Base-by-base conservation (phyloP, 1,284 basidiomycete species). In the Marasmius tenuissimus region DNA sequence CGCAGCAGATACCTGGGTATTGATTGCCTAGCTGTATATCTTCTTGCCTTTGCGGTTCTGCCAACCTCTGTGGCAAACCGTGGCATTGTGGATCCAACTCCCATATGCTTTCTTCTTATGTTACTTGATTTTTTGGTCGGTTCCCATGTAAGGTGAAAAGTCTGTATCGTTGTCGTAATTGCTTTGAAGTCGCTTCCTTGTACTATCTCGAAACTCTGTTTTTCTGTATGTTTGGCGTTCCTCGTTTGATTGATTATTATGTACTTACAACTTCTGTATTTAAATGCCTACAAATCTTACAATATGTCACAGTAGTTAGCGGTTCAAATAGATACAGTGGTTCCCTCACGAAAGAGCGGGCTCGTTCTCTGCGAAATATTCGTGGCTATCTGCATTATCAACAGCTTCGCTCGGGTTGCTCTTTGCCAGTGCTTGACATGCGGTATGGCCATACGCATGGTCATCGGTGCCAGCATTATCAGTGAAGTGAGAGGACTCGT, bases 291-390 rank as follows among this genome's bases (percentile, higher is more conserved):
- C 27, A 27, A 27, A 27, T 27, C 4, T 27, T 27, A 27, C 27
- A 27, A 27, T 27, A 27, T 4, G 27, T 27, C 27, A 2, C 27
- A 27, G 27, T 16, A 8, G n/a, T 53, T 16, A 27, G 16, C n/a
- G 33, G 35, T 16, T 10, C 33, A 14, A 35, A 37, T 20, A 54
- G 37, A n/a, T 10, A 18, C 11, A 20, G 1, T 16, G 33, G 8
- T 10, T 38, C 33, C n/a, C 27, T 57, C 55, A 57, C 38, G 70
- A 60, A 12, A 68, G 69, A 34, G 66, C 27, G 35, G 81, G 80
- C 70, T 75, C 81, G 73, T 83, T 83, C 76, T 84, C 82, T 35
- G 81, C 78, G 64, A 82, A 83, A 72, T 83, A 83, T 68, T 84
- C 82, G 69, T 82, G 80, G 58, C 65, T 76, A 68, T 83, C 81